A percentile compares a stretch with the other conserved stretches of the same genome.
These are phyloP conservation scores for Colletotrichum agaves DNA, from an alignment of 2,329 filamentous ascomycete genomes.

Conservation along the genomic window DNA sequence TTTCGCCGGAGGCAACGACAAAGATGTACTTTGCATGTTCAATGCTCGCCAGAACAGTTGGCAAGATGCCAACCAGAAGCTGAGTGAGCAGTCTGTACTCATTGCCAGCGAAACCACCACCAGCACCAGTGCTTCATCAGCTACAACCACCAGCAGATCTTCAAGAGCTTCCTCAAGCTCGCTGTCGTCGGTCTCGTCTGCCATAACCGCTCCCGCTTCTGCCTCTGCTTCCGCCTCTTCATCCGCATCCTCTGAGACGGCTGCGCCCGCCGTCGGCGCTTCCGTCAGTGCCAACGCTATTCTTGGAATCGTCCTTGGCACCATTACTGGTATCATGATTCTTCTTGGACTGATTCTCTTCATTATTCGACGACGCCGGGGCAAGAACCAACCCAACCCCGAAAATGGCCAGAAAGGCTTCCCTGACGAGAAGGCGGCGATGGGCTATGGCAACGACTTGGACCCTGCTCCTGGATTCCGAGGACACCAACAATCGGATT, in stretches of 20 bases:
- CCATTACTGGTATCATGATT: conserved; percentile 78
- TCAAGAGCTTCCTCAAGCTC: conserved; percentile 39
- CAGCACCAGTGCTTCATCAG: conserved; percentile 44
- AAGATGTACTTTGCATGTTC: conserved; percentile 80
- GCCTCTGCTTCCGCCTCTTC: conserved; percentile 43
- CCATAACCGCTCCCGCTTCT: conserved; percentile 42
- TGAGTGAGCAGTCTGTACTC: conserved; percentile 60
- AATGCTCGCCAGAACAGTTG: conserved; percentile 80
- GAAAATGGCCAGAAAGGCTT: conserved; percentile 57
- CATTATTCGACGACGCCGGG: conserved; percentile 66
- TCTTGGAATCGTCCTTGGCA: conserved; percentile 83
- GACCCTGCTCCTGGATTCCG: conserved; percentile 50
- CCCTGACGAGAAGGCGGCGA: conserved; percentile 67
- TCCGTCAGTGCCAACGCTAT: conserved; percentile 62
- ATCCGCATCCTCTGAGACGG: conserved; percentile 24
- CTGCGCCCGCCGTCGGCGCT: conserved; percentile 39
- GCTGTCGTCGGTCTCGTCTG: conserved; percentile 37
- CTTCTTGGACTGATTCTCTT: conserved; percentile 80
- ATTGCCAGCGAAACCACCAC: conserved; percentile 43
- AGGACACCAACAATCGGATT: conserved; percentile 64
- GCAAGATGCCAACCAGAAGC: conserved; percentile 75
- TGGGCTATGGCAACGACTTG: conserved; percentile 56
- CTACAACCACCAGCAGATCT: conserved; percentile 42
- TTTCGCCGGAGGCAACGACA: conserved; percentile 60
- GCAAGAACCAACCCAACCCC: conserved; percentile 64